Evolutionary conservation across 2,329 filamentous ascomycete species (phyloP).

Genomic region (Pyrenophora tritici-repentis): DNA sequence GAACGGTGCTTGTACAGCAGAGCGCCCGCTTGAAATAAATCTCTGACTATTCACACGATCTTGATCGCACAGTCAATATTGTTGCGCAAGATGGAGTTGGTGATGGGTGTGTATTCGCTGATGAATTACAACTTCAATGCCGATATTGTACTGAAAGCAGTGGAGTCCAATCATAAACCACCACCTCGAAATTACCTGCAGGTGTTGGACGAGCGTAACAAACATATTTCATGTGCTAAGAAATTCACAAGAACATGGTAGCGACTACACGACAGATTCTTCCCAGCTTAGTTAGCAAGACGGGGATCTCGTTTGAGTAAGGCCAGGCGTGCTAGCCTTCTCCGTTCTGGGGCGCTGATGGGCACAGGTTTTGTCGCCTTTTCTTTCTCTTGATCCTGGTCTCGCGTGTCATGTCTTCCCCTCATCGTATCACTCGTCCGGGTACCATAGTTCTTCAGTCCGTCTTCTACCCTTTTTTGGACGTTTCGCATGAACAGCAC

Average conservation of each 20-base stretch:
- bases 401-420: not conserved
- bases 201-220: too few relatives aligned
- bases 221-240: too few relatives aligned
- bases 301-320: not conserved
- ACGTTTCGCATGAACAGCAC: not conserved
- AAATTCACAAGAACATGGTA: not conserved
- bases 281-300: not conserved
- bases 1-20: too few relatives aligned
- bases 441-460: not conserved
- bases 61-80: too few relatives aligned
- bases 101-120: too few relatives aligned
- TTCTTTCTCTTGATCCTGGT: not conserved
- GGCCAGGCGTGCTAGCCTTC: not conserved
- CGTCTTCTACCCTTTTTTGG: not conserved
- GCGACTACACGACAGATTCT: not conserved
- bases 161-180: too few relatives aligned
- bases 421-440: not conserved
- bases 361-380: not conserved
- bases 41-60: too few relatives aligned
- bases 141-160: too few relatives aligned
- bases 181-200: too few relatives aligned
- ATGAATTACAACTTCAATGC: too few relatives aligned
- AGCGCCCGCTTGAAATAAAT: too few relatives aligned
- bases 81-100: too few relatives aligned
- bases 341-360: slow-evolving; percentile 1